Percentiles rank a stretch among this genome's conserved stretches.
phyloP scores from a whole-genome alignment of 2,329 filamentous ascomycete genomes.

The Xylaria polymorpha region DNA sequence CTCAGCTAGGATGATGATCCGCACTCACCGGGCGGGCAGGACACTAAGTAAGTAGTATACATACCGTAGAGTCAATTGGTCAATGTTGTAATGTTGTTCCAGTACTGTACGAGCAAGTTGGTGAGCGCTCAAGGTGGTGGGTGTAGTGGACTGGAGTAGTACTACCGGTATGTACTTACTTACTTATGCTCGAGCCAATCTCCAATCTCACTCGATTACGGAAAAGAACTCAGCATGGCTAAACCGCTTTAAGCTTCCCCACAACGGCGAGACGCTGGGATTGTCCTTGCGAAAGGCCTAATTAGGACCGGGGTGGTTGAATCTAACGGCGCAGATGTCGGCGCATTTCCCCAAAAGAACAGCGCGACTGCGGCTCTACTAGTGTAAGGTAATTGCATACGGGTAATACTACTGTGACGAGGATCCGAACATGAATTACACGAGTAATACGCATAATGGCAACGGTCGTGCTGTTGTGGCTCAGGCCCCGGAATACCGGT shows the following conservation, averaged over 20 bases:
- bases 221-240: conserved; percentile 21
- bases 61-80: not conserved
- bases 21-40: conserved; percentile 13
- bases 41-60: no score
- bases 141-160: not conserved
- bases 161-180: not conserved
- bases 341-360: conserved; percentile 27
- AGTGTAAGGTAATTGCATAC: conserved; percentile 13
- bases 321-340: conserved; percentile 27
- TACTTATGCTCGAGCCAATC: conserved; percentile 1
- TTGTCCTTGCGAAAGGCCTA: conserved; percentile 24
- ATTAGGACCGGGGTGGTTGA: conserved; percentile 22
- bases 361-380: conserved; percentile 27
- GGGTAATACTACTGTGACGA: conserved; percentile 30
- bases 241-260: conserved; percentile 19
- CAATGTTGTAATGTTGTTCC: not conserved
- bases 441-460: conserved; percentile 1
- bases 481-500: not conserved
- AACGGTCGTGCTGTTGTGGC: conserved; percentile 11
- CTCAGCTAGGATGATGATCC: conserved; percentile 33
- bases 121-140: not conserved
- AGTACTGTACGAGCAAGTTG: not conserved
- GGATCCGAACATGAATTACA: conserved; percentile 5
- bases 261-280: conserved; percentile 29
- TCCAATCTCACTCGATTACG: conserved; percentile 22